Base-by-base conservation (phyloP, 768 basidiomycete species). In the Pseudohyphozyma bogoriensis region DNA sequence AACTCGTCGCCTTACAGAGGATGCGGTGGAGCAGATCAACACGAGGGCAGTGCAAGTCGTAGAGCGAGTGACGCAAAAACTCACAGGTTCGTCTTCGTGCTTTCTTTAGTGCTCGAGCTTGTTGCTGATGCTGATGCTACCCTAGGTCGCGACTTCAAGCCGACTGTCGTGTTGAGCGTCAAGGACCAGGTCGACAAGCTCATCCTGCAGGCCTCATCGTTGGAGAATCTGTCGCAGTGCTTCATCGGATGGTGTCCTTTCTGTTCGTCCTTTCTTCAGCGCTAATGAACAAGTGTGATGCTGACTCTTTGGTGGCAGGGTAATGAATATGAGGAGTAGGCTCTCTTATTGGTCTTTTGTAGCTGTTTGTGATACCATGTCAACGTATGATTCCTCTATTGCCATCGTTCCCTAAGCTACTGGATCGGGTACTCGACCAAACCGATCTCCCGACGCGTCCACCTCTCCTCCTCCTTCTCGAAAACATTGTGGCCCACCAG, bases 201-300 rank as follows among this genome's bases (percentile, higher is more conserved):
- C 55, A 96, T 99, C 64, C 80, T 84, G 64, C 89, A 97, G 73
- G 89, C 95, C 7, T 95, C 87, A 6, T 85, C 88, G 18, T 56
- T 96, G 46, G 92, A 96, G 74, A 95, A 97, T 73, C 81, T 97
- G 3, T 95, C 90, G 73, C 92, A 93, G 72, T 91, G 89, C 29
- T 71, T 71, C 51, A 68, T 71, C 26, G 72, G 72, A 18, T 72
- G 77, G 78, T 49, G 47, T 42, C 40, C 40, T 42, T 42, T 42
- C 40, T 42, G 40, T 42, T 6, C 20, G 40, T 42, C 18, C n/a
- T n/a, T n/a, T n/a, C n/a, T n/a, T n/a, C n/a, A n/a, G n/a, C n/a
- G n/a, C n/a, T n/a, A n/a, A n/a, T n/a, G n/a, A n/a, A n/a, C n/a
- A n/a, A n/a, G n/a, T n/a, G n/a, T n/a, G n/a, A n/a, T n/a, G n/a